Base-by-base conservation (phyloP, 305 asterid genomes). In the Euphrasia arctica region DNA sequence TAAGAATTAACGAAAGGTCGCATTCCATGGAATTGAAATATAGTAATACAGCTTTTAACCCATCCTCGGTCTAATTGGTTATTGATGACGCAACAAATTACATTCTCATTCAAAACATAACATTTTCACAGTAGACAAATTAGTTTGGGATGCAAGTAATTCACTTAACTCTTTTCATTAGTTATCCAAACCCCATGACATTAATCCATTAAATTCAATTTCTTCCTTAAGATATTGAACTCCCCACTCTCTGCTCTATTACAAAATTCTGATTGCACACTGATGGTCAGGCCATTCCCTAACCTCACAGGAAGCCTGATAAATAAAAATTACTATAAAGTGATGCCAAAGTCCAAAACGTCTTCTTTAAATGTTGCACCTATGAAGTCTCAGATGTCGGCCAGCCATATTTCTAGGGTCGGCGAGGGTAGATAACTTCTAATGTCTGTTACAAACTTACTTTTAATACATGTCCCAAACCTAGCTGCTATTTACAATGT, bases 381-480 rank as follows among this genome's bases (percentile, higher is more conserved):
- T 11, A 42, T 43, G 49, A 36, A 67, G 25, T 55, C 68, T 60
- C 11, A 13, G 18, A 52, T 45, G 57, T 47, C 58, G 15, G 18
- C 54, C 56, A 60, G 39, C 50, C 52, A 22, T 14, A 48, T 15
- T 60, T 49, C 29, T 56, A 13, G 13, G 0, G 41, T 63, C 55
- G 42, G 27, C 15, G n/a, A 49, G 60, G 3, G 34, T 13, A 36
- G n/a, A 52, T 27, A 60, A 58, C 51, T 52, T 54, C 15, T 32
- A 41, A 5, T 52, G 25, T 54, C 29, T 60, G 31, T 65, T 18
- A 32, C 13, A 55, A 66, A 47, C 57, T 61, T 28, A 60, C 36
- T 28, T 58, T 52, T 60, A 62, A 54, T 39, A 28, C 66, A 64
- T 62, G 66, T 42, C 8, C 68, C 45, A 55, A 27, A 36, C 61